These are phyloP conservation scores for Mucor mucedo DNA, from an alignment of 371 early-diverging fungal species.

Conservation along the genomic window DNA sequence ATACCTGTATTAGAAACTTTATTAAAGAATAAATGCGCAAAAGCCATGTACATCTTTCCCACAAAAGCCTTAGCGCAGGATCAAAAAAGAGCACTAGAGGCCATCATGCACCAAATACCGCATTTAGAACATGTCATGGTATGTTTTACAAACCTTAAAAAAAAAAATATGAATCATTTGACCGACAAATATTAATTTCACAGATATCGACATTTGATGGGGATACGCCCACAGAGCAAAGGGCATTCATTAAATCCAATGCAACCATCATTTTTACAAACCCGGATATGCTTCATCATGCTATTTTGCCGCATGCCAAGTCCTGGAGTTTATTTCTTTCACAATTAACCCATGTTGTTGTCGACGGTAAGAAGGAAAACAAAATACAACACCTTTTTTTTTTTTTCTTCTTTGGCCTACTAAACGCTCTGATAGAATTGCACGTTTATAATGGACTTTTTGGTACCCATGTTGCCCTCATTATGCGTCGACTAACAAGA, in stretches of 20 bases:
- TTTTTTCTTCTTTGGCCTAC: too few relatives aligned
- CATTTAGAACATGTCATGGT: slow-evolving; percentile 25
- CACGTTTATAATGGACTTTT: slow-evolving; percentile 74
- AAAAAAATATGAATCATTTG: neutral
- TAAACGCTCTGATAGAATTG: slow-evolving; percentile 51
- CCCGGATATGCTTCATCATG: slow-evolving; percentile 81
- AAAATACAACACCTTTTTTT: too few relatives aligned
- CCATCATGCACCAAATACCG: slow-evolving; percentile 38
- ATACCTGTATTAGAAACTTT: slow-evolving; percentile 66
- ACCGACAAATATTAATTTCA: neutral
- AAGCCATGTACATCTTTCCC: slow-evolving; percentile 70
- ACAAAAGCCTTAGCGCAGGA: slow-evolving; percentile 86
- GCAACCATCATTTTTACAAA: slow-evolving; percentile 76
- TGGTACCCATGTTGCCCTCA: slow-evolving; percentile 71
- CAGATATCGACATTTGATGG: slow-evolving; percentile 50
- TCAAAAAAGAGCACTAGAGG: slow-evolving; percentile 61
- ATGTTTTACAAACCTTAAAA: slow-evolving; percentile 1
- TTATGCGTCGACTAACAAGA: slow-evolving; percentile 70
- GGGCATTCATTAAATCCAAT: slow-evolving; percentile 52
- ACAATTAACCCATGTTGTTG: slow-evolving; percentile 63
- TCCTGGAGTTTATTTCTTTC: slow-evolving; percentile 64
- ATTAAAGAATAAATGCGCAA: slow-evolving; percentile 36
- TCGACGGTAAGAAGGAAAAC: slow-evolving; percentile 62
- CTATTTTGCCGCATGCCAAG: slow-evolving; percentile 65
- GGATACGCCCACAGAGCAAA: slow-evolving; percentile 50